Conservation (phyloP, 2,329 filamentous ascomycete species). For the Pseudocercospora crystallina region DNA sequence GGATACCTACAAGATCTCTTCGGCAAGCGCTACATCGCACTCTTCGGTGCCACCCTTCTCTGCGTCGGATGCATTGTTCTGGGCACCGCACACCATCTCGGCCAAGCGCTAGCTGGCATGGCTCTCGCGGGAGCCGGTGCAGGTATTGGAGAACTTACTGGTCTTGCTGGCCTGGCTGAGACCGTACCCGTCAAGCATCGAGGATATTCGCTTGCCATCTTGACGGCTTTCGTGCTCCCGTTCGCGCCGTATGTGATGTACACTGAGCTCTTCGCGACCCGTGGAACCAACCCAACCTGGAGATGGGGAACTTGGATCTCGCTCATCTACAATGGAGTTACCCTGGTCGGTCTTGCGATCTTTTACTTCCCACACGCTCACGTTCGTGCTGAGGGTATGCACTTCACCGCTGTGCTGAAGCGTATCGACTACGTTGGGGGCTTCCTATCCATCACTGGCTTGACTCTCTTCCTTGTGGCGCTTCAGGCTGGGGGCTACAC, state of each 20-base stretch:
- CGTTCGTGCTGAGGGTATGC: constrained; percentile 43
- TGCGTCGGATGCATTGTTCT: constrained; percentile 60
- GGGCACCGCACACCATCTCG: constrained; percentile 56
- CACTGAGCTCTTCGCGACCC: constrained; percentile 55
- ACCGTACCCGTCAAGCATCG: constrained; percentile 27
- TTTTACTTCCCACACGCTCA: constrained; percentile 57
- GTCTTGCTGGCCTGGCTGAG: constrained; percentile 55
- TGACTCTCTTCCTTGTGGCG: constrained; percentile 47
- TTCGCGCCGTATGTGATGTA: constrained; percentile 63
- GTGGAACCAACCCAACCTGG: constrained; percentile 45
- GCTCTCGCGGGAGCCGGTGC: constrained; percentile 63
- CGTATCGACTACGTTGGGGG: constrained; percentile 55
- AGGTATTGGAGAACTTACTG: constrained; percentile 67
- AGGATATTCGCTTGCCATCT: constrained; percentile 26
- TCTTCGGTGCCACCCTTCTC: constrained; percentile 55
- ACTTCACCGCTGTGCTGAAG: constrained; percentile 41
- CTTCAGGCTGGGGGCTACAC: constrained; percentile 42
- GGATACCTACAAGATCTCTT: constrained; percentile 64
- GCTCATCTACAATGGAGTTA: constrained; percentile 27
- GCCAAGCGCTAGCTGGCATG: constrained; percentile 51
- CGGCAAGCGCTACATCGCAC: constrained; percentile 60
- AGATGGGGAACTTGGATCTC: constrained; percentile 47
- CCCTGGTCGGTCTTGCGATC: constrained; percentile 33
- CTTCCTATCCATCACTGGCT: constrained; percentile 49
- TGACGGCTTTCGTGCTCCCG: constrained; percentile 48